A percentile compares a stretch with the other conserved stretches of the same genome.
Evolutionary conservation across 192 early-diverging fungal genomes (phyloP).

Genomic region (Phlyctochytrium arcticum): DNA sequence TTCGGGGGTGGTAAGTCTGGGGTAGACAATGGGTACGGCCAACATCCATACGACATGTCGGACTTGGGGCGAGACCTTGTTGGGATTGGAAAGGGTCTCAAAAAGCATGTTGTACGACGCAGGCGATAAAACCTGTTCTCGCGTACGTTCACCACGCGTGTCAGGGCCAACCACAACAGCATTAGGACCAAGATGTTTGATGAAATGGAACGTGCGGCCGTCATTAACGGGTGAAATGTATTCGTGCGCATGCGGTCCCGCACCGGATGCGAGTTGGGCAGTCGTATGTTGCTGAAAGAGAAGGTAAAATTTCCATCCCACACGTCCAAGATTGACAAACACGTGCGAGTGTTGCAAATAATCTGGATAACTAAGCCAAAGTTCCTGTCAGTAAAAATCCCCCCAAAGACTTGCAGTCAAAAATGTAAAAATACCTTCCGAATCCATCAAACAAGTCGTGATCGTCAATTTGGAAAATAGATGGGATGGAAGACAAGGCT

Average conservation of each 20-base stretch:
- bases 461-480: conserved; percentile 21
- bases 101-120: conserved; percentile 60
- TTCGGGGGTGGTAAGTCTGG: conserved; percentile 14
- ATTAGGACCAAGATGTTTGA: conserved; percentile 62
- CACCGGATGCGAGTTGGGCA: background rate
- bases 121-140: conserved; percentile 54
- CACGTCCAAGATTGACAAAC: conserved; percentile 66
- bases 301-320: conserved; percentile 72
- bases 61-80: too few species aligned
- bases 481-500: conserved; percentile 8
- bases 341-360: conserved; percentile 64
- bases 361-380: conserved; percentile 72
- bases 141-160: conserved; percentile 65
- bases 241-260: background rate
- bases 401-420: too few species aligned
- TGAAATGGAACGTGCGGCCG: conserved; percentile 40
- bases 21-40: conserved; percentile 9
- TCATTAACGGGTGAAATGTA: conserved; percentile 30
- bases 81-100: background rate
- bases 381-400: too few species aligned
- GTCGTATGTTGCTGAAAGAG: conserved; percentile 58
- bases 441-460: conserved; percentile 35
- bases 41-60: background rate
- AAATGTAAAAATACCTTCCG: too few species aligned
- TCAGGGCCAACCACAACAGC: conserved; percentile 62